Conservation (phyloP, 1,284 basidiomycete species). For the Peniophora sp. region DNA sequence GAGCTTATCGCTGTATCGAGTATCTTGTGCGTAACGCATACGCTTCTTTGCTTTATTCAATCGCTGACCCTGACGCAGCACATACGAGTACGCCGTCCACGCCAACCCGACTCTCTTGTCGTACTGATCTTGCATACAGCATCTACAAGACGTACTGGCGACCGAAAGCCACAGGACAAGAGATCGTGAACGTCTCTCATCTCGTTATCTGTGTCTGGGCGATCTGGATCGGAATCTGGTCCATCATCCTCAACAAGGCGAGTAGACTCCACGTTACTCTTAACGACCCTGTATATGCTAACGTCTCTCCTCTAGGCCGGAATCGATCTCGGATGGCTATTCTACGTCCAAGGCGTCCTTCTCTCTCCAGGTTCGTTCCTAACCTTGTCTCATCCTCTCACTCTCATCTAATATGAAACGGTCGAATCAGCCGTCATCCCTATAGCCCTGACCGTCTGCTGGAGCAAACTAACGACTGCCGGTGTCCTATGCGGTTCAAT, state of each 20-base stretch:
- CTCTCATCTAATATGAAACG: slow-evolving; percentile 12
- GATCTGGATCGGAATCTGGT: slow-evolving; percentile 49
- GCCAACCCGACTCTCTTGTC: too few relatives aligned
- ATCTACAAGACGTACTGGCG: slow-evolving; percentile 65
- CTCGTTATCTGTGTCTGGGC: slow-evolving; percentile 52
- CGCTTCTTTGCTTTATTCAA: not conserved
- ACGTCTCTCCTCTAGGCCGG: too few relatives aligned
- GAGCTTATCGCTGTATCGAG: slow-evolving; percentile 57
- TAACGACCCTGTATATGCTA: too few relatives aligned
- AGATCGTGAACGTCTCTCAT: slow-evolving; percentile 54
- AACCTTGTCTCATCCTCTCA: not conserved
- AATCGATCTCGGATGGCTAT: slow-evolving; percentile 41
- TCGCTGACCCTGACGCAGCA: slow-evolving; percentile 12
- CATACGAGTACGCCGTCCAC: slow-evolving; percentile 36
- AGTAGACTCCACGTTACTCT: not conserved
- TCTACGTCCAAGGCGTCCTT: slow-evolving; percentile 37
- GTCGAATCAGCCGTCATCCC: slow-evolving; percentile 42
- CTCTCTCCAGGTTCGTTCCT: too few relatives aligned
- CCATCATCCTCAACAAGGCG: slow-evolving; percentile 28
- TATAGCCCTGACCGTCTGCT: slow-evolving; percentile 37
- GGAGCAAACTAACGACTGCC: slow-evolving; percentile 35
- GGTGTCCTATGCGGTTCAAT: slow-evolving; percentile 36
- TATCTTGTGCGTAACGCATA: slow-evolving; percentile 32
- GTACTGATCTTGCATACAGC: slow-evolving; percentile 10
- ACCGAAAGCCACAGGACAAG: slow-evolving; percentile 49